Conservation (phyloP, 257 asterid species). For the Nicotiana benthamiana region DNA sequence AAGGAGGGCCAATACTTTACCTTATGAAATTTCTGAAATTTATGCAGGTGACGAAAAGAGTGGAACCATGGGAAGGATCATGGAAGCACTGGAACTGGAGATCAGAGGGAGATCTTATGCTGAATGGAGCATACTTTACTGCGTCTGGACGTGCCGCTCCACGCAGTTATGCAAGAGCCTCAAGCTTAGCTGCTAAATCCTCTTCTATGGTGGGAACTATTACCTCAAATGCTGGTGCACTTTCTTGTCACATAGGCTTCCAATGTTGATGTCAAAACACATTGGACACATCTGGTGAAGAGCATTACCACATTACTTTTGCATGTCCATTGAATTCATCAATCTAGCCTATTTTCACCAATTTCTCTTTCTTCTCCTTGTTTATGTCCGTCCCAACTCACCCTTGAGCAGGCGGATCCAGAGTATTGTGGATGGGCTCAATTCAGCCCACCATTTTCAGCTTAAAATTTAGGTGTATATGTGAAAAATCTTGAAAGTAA, state of each 20-base stretch:
- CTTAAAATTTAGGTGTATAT: not conserved
- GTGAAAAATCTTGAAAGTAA: not conserved
- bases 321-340: not conserved
- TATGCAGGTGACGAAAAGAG: constrained; percentile 72
- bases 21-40: not conserved
- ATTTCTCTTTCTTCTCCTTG: not conserved
- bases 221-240: constrained; percentile 67
- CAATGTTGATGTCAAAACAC: constrained; percentile 33
- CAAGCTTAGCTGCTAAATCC: constrained; percentile 81
- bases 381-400: not conserved
- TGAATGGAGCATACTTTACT: constrained; percentile 83
- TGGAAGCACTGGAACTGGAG: constrained; percentile 98
- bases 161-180: constrained; percentile 73
- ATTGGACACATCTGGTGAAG: not conserved
- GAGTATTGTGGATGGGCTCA: not conserved
- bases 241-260: constrained; percentile 43
- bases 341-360: not conserved
- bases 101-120: constrained; percentile 90
- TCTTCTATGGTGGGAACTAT: constrained; percentile 64
- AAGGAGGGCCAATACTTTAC: not conserved
- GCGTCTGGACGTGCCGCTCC: constrained; percentile 73
- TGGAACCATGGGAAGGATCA: constrained; percentile 18
- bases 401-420: not conserved
- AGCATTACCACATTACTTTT: not conserved
- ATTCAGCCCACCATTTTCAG: not conserved